These are phyloP conservation scores for Acer negundo DNA, from an alignment of 345 rosid genomes.

Conservation along the genomic window DNA sequence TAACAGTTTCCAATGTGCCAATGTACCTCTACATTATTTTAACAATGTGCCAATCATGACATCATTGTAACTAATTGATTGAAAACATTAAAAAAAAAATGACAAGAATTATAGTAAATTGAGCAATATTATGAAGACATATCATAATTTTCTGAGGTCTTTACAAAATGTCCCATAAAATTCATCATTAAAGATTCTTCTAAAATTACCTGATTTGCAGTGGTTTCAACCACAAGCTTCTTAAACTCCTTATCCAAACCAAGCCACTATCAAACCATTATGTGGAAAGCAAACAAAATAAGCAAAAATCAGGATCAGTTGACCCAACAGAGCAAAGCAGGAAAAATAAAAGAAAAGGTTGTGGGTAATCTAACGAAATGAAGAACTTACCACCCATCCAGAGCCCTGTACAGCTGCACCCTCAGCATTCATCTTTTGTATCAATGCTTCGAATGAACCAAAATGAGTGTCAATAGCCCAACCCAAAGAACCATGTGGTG, in stretches of 20 bases:
- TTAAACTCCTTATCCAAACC: constrained; percentile 77
- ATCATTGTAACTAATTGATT: background rate
- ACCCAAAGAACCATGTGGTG: constrained; percentile 76
- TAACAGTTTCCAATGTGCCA: background rate
- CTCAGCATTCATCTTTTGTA: constrained; percentile 80
- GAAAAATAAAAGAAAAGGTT: constrained; percentile 13
- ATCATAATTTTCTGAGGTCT: background rate
- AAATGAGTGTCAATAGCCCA: constrained; percentile 74
- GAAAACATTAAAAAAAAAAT: background rate
- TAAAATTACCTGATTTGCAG: constrained; percentile 77
- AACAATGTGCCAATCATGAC: background rate
- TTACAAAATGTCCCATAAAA: background rate
- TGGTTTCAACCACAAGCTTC: constrained; percentile 90
- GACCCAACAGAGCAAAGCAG: background rate
- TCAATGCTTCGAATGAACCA: constrained; percentile 81
- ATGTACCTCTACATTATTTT: background rate
- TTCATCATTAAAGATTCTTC: background rate
- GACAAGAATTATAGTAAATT: background rate
- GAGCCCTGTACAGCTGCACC: constrained; percentile 98
- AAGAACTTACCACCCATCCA: constrained; percentile 93
- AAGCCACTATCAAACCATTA: constrained; percentile 66
- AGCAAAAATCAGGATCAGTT: background rate
- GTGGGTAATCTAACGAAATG: background rate
- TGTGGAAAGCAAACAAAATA: background rate
- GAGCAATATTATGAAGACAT: background rate